Conservation (phyloP, 331 rosid species). For the Dryas integrifolia region DNA sequence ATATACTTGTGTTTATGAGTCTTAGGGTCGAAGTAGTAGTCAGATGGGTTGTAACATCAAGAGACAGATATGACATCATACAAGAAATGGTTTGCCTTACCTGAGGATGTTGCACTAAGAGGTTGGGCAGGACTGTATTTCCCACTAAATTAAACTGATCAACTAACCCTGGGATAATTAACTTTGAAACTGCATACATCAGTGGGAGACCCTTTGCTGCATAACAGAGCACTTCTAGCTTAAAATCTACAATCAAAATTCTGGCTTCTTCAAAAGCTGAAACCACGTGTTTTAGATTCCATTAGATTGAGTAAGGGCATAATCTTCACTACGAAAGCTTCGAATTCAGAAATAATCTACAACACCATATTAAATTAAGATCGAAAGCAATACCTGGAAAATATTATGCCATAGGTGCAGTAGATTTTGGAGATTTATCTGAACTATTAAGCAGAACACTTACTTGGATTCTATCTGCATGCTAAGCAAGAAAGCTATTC, state of each 20-base stretch:
- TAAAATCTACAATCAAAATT: constrained; percentile 51
- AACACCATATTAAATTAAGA: constrained; percentile 6
- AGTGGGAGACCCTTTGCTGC: constrained; percentile 59
- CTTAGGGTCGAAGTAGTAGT: not conserved
- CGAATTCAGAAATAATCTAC: no score
- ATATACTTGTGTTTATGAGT: not conserved
- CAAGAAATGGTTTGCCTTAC: constrained; percentile 40
- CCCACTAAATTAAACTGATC: constrained; percentile 61
- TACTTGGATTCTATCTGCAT: constrained; percentile 80
- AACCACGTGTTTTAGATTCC: constrained; percentile 23
- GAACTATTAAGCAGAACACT: constrained; percentile 68
- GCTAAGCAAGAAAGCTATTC: constrained; percentile 56
- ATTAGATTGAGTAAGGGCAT: constrained; percentile 3
- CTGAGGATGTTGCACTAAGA: constrained; percentile 62
- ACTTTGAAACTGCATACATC: constrained; percentile 56
- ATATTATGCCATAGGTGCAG: constrained; percentile 66
- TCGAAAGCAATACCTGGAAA: constrained; percentile 58
- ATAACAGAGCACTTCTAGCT: constrained; percentile 79
- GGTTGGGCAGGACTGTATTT: constrained; percentile 56
- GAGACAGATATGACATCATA: not conserved
- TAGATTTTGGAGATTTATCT: constrained; percentile 47
- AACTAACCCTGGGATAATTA: constrained; percentile 73
- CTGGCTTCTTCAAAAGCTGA: constrained; percentile 73
- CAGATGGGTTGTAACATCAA: not conserved
- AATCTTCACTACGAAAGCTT: not conserved